phyloP scores from a whole-genome alignment of 345 rosid genomes.

The Xanthoceras sorbifolium region DNA sequence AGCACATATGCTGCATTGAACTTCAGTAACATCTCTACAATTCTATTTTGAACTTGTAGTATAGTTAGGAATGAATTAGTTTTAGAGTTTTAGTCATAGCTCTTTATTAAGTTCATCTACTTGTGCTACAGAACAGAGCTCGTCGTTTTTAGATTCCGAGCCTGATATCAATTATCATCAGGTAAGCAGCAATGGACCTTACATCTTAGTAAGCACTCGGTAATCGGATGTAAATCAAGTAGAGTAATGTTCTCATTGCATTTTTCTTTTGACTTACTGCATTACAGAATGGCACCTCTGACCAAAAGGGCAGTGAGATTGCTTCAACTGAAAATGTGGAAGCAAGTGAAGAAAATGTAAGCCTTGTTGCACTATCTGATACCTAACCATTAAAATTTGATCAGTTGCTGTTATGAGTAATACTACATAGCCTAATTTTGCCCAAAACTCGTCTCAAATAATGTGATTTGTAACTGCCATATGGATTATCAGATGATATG shows the following conservation, averaged over 20 bases:
- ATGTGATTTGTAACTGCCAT: not conserved
- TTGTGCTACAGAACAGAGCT: constrained; percentile 54
- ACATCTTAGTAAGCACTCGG: constrained; percentile 12
- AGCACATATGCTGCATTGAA: not conserved
- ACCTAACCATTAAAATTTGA: not conserved
- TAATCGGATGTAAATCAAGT: constrained; percentile 20
- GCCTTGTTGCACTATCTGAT: constrained; percentile 16
- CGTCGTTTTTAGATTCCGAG: constrained; percentile 47
- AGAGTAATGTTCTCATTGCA: constrained; percentile 13
- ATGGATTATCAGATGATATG: too few relatives aligned
- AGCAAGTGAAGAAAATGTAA: constrained; percentile 57
- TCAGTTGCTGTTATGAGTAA: not conserved
- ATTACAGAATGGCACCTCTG: constrained; percentile 36
- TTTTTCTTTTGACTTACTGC: not conserved
- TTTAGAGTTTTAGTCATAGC: not conserved
- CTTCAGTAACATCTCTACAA: constrained; percentile 1
- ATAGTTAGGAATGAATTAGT: not conserved
- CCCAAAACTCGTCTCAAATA: not conserved
- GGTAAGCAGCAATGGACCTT: constrained; percentile 37
- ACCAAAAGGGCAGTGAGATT: constrained; percentile 26
- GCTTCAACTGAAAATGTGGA: constrained; percentile 37
- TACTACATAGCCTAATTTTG: not conserved
- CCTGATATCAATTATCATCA: constrained; percentile 49
- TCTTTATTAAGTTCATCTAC: constrained; percentile 12
- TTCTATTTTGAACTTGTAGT: not conserved